phyloP scores from a whole-genome alignment of 768 basidiomycete species.

The Leccinum longicurvipes region DNA sequence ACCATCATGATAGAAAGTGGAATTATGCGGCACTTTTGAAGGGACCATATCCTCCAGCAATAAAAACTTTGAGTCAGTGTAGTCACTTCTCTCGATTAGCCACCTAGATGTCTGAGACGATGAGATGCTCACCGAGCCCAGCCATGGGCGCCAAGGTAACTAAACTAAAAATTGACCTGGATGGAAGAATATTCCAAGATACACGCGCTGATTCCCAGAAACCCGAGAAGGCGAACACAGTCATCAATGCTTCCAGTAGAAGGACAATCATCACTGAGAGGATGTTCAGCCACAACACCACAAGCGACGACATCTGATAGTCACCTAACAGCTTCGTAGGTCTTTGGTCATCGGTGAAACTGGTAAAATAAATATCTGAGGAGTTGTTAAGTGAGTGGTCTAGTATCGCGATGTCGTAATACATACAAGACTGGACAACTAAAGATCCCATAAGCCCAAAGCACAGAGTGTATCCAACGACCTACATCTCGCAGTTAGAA shows the following conservation, averaged over 20 bases:
- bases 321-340: conserved; percentile 16
- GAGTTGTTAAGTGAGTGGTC: background rate
- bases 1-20: no score
- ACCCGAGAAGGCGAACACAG: conserved; percentile 3
- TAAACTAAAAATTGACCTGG: no score
- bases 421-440: conserved; percentile 13
- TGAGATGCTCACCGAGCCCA: conserved; percentile 15
- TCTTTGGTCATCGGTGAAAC: conserved; percentile 13
- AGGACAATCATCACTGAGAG: conserved; percentile 11
- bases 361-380: conserved; percentile 18
- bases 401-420: background rate
- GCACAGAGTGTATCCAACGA: conserved; percentile 14
- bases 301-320: background rate
- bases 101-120: background rate
- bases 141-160: conserved; percentile 1
- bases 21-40: no score
- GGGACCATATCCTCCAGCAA: no score
- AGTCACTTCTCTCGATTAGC: conserved; percentile 10
- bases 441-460: conserved; percentile 16
- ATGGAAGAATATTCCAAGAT: no score
- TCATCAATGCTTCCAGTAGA: conserved; percentile 16
- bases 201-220: conserved; percentile 4
- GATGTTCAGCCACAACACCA: no score
- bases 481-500: no score
- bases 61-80: background rate